Percentiles rank a stretch among this genome's conserved stretches.
Evolutionary conservation across 2,329 filamentous ascomycete species (phyloP).

Genomic region (Fusarium nematophilum): DNA sequence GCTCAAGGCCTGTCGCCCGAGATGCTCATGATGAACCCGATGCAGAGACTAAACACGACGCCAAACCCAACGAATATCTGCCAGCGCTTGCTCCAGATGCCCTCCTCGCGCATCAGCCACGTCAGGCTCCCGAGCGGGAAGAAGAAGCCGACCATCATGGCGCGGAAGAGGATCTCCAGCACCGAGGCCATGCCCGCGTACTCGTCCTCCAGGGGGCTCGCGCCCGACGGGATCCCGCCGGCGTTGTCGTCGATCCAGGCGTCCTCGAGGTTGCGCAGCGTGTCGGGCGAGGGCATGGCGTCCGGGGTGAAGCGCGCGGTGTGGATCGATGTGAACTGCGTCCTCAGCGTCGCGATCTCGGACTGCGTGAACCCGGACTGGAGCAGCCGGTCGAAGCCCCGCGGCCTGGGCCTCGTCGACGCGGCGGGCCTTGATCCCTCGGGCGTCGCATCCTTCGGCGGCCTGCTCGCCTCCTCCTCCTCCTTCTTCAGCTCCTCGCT

Average conservation of each 20-base stretch:
- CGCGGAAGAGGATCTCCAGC: slow-evolving; percentile 87
- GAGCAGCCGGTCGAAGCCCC: slow-evolving; percentile 90
- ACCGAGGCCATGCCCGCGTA: slow-evolving; percentile 64
- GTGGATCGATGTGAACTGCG: slow-evolving; percentile 90
- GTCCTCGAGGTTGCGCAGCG: slow-evolving; percentile 84
- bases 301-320: slow-evolving; percentile 86
- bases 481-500: slow-evolving; percentile 77
- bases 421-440: slow-evolving; percentile 47
- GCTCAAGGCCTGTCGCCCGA: slow-evolving; percentile 51
- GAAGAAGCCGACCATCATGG: slow-evolving; percentile 92
- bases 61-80: slow-evolving; percentile 89
- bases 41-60: slow-evolving; percentile 80
- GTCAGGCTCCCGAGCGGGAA: slow-evolving; percentile 89
- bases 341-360: slow-evolving; percentile 85
- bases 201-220: slow-evolving; percentile 56
- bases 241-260: slow-evolving; percentile 84
- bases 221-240: slow-evolving; percentile 53
- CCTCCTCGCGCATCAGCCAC: slow-evolving; percentile 88
- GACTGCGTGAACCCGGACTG: slow-evolving; percentile 82
- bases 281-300: slow-evolving; percentile 83
- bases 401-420: slow-evolving; percentile 53
- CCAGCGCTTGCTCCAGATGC: slow-evolving; percentile 85
- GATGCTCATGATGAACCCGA: slow-evolving; percentile 73
- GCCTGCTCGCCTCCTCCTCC: slow-evolving; percentile 57
- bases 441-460: slow-evolving; percentile 60